A percentile compares a stretch with the other conserved stretches of the same genome.
Conservation (phyloP, 2,329 filamentous ascomycete species). For the Plectosphaerella plurivora region DNA sequence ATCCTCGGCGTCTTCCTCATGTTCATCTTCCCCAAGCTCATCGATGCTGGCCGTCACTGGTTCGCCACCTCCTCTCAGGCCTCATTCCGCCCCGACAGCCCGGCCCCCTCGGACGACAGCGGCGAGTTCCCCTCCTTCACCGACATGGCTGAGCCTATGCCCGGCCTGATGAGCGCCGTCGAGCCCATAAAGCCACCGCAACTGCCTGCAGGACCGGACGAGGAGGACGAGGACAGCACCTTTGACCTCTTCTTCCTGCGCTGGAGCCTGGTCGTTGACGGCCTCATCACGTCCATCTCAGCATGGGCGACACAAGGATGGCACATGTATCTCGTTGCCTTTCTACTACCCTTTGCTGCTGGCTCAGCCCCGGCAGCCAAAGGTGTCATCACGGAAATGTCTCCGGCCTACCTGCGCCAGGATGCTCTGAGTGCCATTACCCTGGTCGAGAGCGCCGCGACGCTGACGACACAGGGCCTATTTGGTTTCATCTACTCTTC, state of each 20-base stretch:
- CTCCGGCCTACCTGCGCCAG: constrained; percentile 52
- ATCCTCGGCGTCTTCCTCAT: constrained; percentile 52
- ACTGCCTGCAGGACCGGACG: constrained; percentile 4
- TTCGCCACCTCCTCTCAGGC: constrained; percentile 12
- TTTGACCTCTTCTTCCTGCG: constrained; percentile 67
- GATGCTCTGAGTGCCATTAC: constrained; percentile 68
- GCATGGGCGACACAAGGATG: constrained; percentile 58
- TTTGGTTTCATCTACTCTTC: constrained; percentile 65
- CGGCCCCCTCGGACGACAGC: not conserved
- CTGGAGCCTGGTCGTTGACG: constrained; percentile 62
- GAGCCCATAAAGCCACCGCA: constrained; percentile 34
- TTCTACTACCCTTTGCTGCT: constrained; percentile 62
- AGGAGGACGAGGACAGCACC: constrained; percentile 41
- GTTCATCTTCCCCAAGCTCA: constrained; percentile 48
- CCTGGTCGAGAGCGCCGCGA: constrained; percentile 64
- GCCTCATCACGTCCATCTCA: constrained; percentile 57
- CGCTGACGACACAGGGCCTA: constrained; percentile 57
- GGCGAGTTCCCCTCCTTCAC: constrained; percentile 18
- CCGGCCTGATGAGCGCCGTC: constrained; percentile 33
- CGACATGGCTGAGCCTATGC: constrained; percentile 34
- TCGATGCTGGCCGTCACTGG: constrained; percentile 38
- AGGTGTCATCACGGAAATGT: constrained; percentile 70
- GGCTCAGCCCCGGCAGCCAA: constrained; percentile 67
- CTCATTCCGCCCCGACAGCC: not conserved
- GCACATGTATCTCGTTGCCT: constrained; percentile 64